Base-by-base conservation (phyloP, 768 basidiomycete species). In the Naganishia friedmannii region DNA sequence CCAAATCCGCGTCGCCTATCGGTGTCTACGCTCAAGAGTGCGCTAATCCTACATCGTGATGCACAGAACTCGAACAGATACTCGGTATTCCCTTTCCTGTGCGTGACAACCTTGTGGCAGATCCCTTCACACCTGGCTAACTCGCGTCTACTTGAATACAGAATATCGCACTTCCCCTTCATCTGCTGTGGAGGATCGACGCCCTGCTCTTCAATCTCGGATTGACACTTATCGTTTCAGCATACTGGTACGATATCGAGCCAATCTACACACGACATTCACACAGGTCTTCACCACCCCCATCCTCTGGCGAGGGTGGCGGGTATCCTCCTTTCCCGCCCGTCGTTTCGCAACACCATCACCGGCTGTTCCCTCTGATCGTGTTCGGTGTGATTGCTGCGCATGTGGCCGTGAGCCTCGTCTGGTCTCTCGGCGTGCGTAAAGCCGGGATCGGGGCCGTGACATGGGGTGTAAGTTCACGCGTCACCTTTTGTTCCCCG, bases 391-490 rank as follows among this genome's bases (percentile, higher is more conserved):
- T 79, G 2, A 71, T 71, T 0, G 21, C 73, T 13, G 34, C 77
- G 26, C 79, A 80, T 71, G 57, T 77, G 0, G 45, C 45, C 0
- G 68, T 80, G 26, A 78, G 76, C 39, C 60, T 77, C 26, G 74
- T 78, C 2, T 80, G 78, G 78, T 75, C 55, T n/a, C 23, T 76
- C 60, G 71, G 75, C 21, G 77, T 79, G 0, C 75, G 79, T 28
- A 72, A 76, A 29, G 70, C 79, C 19, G 79, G 79, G 4, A 71
- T 80, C 3, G 78, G 77, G 2, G 78, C 79, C 21, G 78, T 80
- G 12, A 80, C 78, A 46, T 80, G 79, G 79, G 79, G 78, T 45
- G 79, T 80, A 57, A 76, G 79, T 79, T 2, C 10, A n/a, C 32
- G 15, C 12, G 42, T 13, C 15, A 29, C 12, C 17, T 34, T 57